Base-by-base conservation (phyloP, 495 filamentous ascomycete species). In the Diplogelasinospora grovesii region DNA sequence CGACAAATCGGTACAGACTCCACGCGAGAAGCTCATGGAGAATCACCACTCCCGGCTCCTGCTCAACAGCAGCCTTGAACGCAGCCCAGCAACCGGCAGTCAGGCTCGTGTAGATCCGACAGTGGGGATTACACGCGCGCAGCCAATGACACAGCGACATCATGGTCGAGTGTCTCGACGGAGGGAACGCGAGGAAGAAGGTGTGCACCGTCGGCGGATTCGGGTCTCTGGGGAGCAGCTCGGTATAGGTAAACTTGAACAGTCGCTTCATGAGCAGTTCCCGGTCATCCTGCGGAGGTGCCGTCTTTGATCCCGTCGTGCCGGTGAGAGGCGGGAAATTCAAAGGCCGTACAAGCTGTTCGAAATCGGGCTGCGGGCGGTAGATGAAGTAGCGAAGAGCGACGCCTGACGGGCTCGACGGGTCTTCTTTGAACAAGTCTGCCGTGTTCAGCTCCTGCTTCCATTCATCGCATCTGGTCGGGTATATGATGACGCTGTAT, bases 401-500 rank as follows among this genome's bases (percentile, higher is more conserved):
- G 10, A 47, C 45, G 23, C 48, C 56, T 8, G 53, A 27, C 0
- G 50, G 41, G 19, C 43, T 46, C 10, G 45, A 4, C 16, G 51
- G 45, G 16, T 56, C 54, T 9, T 45, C 16, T 21, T 44, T 41
- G 3, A 52, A 27, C 10, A 28, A 22, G 8, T 59, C 46, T 14
- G 32, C 33, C n/a, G n/a, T n/a, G n/a, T n/a, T n/a, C n/a, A n/a
- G n/a, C n/a, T n/a, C n/a, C n/a, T n/a, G n/a, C 19, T 57, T 51
- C 66, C 68, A 71, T 1, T 53, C 55, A 3, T 64, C 53, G 37
- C 62, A 65, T 6, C 56, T 56, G 6, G 59, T 45, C 19, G 68
- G 60, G 41, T 66, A 70, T 1, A 69, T 40, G 4, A 71, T 43
- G 22, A 71, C 50, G 20, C 56, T 68, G 39, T 50, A 70, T 3